Evolutionary conservation across 805 yeast genomes (phyloP), one percentile per base, ranked within the genome.

Genomic region (Ogataea degrootiae): DNA sequence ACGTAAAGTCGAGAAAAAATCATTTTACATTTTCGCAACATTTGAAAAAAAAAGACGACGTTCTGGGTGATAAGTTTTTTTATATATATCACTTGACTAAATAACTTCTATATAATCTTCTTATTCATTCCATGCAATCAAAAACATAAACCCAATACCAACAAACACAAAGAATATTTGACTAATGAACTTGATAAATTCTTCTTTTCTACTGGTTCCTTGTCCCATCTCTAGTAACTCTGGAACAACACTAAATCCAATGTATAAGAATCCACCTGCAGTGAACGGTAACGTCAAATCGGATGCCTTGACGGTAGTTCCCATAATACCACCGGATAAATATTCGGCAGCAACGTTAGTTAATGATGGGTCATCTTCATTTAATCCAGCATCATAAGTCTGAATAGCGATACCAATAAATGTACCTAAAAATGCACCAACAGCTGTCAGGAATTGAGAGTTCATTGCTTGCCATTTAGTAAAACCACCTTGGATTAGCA

Each of bases 201-300:
- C 83, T 33, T 66, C 61, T 7, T 49, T 44, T 53, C 73, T 71
- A 12, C 73, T 55, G 16, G 67, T 62, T 6, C 62, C 64, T 5
- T 53, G 50, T 17, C 64, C 66, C 3, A 75, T 54, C 56, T 77
- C 82, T 40, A 85, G 64, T 21, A 85, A 62, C 57, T 85, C 89
- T 1, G 94, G 92, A 36, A 85, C 77, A n/a, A 85, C 85, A 40
- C 87, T 85, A 21, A 83, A 83, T 7, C 87, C 87, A 51, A 85
- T 82, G 60, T 85, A 85, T 22, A 85, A 61, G 58, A 85, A 82
- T 6, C 87, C 87, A 51, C 92, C 94, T 1, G 90, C 86, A 0
- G 90, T 83, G 59, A 85, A 76, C 15, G 92, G 90, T 41, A 84
- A 65, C 14, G 84, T 74, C 45, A 77, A 60, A 50, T 80, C 87